A percentile compares a stretch with the other conserved stretches of the same genome.
These are phyloP conservation scores for Cyberlindnera amylophila DNA, from an alignment of 805 yeast species.

Conservation along the genomic window DNA sequence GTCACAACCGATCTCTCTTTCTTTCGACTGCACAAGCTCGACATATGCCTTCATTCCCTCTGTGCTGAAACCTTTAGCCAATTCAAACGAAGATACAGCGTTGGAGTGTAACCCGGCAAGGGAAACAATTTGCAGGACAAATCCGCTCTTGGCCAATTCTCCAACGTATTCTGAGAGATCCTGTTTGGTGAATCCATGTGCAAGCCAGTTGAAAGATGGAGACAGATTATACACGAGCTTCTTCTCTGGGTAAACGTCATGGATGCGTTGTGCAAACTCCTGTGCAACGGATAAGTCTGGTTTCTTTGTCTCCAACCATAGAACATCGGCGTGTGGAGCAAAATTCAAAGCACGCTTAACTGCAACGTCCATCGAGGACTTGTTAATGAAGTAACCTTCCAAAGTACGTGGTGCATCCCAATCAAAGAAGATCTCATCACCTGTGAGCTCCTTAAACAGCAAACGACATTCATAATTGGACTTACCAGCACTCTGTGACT, in stretches of 20 bases:
- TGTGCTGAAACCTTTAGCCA: slow-evolving; percentile 43
- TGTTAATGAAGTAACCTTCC: slow-evolving; percentile 52
- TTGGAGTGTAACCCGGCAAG: slow-evolving; percentile 56
- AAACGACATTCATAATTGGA: slow-evolving; percentile 18
- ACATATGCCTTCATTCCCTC: slow-evolving; percentile 62
- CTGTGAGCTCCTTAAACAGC: slow-evolving; percentile 28
- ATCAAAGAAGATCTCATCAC: slow-evolving; percentile 40
- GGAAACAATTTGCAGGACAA: slow-evolving; percentile 55
- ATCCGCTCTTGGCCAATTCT: slow-evolving; percentile 54
- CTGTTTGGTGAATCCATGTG: slow-evolving; percentile 47
- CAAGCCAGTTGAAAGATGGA: slow-evolving; percentile 60
- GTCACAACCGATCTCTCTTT: slow-evolving; percentile 44
- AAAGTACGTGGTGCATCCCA: slow-evolving; percentile 59
- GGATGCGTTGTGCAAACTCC: slow-evolving; percentile 40
- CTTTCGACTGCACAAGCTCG: slow-evolving; percentile 45
- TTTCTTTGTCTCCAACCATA: slow-evolving; percentile 61
- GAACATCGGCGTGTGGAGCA: slow-evolving; percentile 56
- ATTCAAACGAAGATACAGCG: slow-evolving; percentile 48
- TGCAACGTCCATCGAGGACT: slow-evolving; percentile 50
- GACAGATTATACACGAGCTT: slow-evolving; percentile 58
- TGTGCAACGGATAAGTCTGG: slow-evolving; percentile 52
- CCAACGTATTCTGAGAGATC: slow-evolving; percentile 46
- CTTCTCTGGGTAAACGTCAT: slow-evolving; percentile 44
- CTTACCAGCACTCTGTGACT: slow-evolving; percentile 14
- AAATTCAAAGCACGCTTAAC: slow-evolving; percentile 48